These are phyloP conservation scores for Inga oerstediana DNA, from an alignment of 306 rosid genomes.

Conservation along the genomic window DNA sequence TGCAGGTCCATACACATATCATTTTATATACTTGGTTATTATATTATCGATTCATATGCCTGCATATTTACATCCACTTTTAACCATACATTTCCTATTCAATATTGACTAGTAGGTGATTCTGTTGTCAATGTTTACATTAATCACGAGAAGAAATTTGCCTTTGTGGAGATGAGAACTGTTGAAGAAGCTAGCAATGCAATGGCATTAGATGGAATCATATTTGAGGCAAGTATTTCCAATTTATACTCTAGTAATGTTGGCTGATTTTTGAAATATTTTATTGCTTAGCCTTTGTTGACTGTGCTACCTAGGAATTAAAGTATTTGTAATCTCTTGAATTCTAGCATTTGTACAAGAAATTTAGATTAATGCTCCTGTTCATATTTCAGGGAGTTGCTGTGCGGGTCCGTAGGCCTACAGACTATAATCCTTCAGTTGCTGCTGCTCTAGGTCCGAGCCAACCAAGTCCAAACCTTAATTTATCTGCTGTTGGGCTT, in stretches of 20 bases:
- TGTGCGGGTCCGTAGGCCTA: conserved; percentile 87
- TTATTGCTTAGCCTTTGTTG: not conserved
- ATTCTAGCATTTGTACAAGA: not conserved
- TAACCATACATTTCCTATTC: conserved; percentile 29
- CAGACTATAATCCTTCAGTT: conserved; percentile 78
- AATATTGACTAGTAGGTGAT: conserved; percentile 58
- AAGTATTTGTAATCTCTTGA: not conserved
- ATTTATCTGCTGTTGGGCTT: conserved; percentile 76
- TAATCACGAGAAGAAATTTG: conserved; percentile 88
- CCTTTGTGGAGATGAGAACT: conserved; percentile 90
- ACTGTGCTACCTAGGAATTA: not conserved
- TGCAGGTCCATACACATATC: conserved; percentile 48
- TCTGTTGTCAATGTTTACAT: conserved; percentile 85
- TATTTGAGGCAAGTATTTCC: conserved; percentile 66
- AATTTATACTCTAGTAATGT: conserved; percentile 39
- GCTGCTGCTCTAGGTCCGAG: conserved; percentile 86
- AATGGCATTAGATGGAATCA: conserved; percentile 86
- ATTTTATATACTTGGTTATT: conserved; percentile 5
- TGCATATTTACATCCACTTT: not conserved
- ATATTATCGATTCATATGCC: not conserved
- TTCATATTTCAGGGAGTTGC: conserved; percentile 68
- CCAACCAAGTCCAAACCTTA: conserved; percentile 77
- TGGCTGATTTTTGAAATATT: not conserved
- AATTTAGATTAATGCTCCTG: conserved; percentile 15
- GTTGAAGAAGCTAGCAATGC: conserved; percentile 94